phyloP scores from a whole-genome alignment of 495 filamentous ascomycete genomes.

The Penicillium steckii region DNA sequence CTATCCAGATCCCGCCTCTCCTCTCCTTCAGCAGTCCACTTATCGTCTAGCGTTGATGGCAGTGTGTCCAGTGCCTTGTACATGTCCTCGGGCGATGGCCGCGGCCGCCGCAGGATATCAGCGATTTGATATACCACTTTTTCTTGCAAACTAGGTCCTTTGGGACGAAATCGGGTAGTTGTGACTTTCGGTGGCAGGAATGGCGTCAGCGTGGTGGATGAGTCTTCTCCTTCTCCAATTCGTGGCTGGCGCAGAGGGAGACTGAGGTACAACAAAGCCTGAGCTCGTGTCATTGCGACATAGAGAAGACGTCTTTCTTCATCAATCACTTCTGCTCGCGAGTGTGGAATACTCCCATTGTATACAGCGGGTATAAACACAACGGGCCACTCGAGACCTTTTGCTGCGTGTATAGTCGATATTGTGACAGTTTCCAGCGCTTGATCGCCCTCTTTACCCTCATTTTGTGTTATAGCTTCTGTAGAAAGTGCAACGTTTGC shows the following conservation, averaged over 20 bases:
- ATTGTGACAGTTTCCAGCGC: constrained; percentile 73
- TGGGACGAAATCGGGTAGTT: constrained; percentile 47
- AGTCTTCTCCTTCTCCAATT: constrained; percentile 48
- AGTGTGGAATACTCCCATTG: constrained; percentile 91
- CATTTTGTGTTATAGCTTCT: constrained; percentile 62
- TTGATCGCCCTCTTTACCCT: constrained; percentile 48
- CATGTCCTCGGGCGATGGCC: constrained; percentile 51
- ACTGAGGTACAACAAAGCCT: constrained; percentile 88
- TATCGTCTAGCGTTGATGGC: constrained; percentile 58
- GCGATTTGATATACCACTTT: constrained; percentile 58
- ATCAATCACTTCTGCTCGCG: constrained; percentile 82
- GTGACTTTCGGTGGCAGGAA: constrained; percentile 57
- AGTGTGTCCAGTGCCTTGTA: constrained; percentile 39
- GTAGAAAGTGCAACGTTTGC: constrained; percentile 86
- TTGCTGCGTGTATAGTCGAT: constrained; percentile 95
- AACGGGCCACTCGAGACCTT: constrained; percentile 96
- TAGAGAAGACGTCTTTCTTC: constrained; percentile 92
- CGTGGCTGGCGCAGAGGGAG: constrained; percentile 67
- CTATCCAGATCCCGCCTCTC: constrained; percentile 40
- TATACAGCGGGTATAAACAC: constrained; percentile 94
- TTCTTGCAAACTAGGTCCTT: constrained; percentile 57
- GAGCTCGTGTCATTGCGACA: constrained; percentile 96
- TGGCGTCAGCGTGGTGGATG: constrained; percentile 53
- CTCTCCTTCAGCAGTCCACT: constrained; percentile 61
- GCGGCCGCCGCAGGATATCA: constrained; percentile 58